Base-by-base conservation (phyloP, 768 basidiomycete species). In the Russula sp. region DNA sequence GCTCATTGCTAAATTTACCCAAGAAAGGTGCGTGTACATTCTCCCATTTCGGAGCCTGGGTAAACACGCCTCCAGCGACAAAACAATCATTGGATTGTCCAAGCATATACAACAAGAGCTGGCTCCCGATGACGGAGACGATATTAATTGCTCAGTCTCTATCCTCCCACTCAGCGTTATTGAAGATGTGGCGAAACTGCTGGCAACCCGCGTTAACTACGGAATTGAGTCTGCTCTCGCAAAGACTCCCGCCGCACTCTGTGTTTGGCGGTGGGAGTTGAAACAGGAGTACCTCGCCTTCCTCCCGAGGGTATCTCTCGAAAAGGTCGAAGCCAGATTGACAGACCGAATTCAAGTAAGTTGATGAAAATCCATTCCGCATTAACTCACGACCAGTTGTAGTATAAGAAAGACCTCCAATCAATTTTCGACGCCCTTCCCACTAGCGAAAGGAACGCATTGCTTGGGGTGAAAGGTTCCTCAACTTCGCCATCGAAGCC, bases 221-320 rank as follows among this genome's bases (percentile, higher is more conserved):
- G 94, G 94, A 1, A 73, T 94, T 6, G 84, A 90, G 2, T 69
- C 75, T 18, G 69, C 74, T 10, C 82, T 81, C 40, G 75, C 76
- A 57, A 89, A 81, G 70, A 69, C 77, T 22, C 85, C 87, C 14
- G 82, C 86, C 7, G 75, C 82, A n/a, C 74, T 90, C 39, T 86
- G 82, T 65, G 76, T 88, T 22, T 95, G 91, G 91, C 78, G 89
- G 56, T 96, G 93, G 94, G 94, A 96, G 72, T 85, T 89, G 11
- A 84, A 82, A 68, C 79, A 82, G 3, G 68, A 78, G 20, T 77
- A 80, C 65, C 75, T 76, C 62, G 78, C 82, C 60, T 87, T 86
- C 82, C 72, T 94, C 37, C 88, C 89, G 0, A 85, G 83, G 70
- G 84, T 81, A 69, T 79, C 80, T 13, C 76, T 77, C 65, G 85